A percentile compares a stretch with the other conserved stretches of the same genome.
Conservation (phyloP, 305 asterid species). For the Solanum hybrid region DNA sequence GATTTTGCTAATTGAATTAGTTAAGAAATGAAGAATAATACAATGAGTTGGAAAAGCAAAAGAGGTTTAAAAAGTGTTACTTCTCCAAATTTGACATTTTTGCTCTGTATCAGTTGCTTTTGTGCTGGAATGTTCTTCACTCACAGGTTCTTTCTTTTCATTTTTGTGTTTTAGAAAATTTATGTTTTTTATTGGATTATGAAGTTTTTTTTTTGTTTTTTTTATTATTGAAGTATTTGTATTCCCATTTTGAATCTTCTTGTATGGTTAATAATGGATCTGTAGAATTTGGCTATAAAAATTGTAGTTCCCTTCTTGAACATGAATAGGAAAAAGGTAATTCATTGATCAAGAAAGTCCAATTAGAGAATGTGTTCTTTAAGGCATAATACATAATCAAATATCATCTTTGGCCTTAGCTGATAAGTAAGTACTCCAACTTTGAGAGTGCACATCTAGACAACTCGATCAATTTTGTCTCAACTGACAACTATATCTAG, state of each 20-base stretch:
- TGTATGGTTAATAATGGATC: not conserved
- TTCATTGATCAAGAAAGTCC: not conserved
- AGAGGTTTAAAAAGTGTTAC: slow-evolving; percentile 27
- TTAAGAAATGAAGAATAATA: not conserved
- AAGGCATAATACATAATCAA: not conserved
- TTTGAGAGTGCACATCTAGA: not conserved
- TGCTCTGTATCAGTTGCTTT: slow-evolving; percentile 81
- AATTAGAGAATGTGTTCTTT: not conserved
- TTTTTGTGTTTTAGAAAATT: not conserved
- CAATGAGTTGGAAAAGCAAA: slow-evolving; percentile 81
- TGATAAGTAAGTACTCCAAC: not conserved
- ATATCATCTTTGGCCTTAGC: not conserved
- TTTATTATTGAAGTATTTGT: not conserved
- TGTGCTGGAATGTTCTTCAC: slow-evolving; percentile 92
- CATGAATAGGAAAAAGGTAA: not conserved
- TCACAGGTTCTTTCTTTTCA: slow-evolving; percentile 10
- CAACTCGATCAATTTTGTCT: no score
- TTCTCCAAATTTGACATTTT: slow-evolving; percentile 54
- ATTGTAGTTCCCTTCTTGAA: not conserved
- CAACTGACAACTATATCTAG: not conserved
- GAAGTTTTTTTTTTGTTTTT: not conserved
- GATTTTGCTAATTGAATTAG: not conserved
- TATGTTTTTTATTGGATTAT: not conserved
- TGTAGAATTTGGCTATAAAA: not conserved
- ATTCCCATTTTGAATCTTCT: not conserved